Conservation (phyloP, 208 protist genomes). For the Crithidia mellificae region DNA sequence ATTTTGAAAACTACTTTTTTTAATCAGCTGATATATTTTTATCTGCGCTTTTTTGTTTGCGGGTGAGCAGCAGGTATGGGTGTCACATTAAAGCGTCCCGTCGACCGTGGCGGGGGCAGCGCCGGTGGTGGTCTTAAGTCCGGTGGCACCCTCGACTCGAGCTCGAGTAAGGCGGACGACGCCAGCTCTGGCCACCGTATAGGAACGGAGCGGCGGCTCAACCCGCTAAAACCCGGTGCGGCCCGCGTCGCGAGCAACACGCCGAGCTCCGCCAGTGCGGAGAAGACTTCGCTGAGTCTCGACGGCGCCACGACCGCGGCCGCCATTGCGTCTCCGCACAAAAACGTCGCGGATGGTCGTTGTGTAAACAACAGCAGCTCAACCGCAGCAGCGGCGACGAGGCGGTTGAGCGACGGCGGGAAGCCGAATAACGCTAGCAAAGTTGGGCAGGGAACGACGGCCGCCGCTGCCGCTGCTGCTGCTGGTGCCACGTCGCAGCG, state of each 20-base stretch:
- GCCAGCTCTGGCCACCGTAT: neutral
- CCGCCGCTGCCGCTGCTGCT: no score
- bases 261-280: slow-evolving; percentile 5
- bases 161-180: slow-evolving; percentile 7
- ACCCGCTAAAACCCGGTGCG: neutral
- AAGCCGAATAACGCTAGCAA: no score
- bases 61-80: slow-evolving; percentile 10
- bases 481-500: neutral
- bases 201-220: neutral
- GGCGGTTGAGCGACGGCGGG: no score
- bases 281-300: neutral
- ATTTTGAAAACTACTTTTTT: neutral
- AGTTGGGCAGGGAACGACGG: no score
- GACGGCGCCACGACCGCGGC: neutral
- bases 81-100: slow-evolving; percentile 10
- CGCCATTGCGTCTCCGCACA: neutral
- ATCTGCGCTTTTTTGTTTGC: neutral
- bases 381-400: no score
- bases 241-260: neutral
- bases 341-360: neutral
- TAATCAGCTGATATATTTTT: no score
- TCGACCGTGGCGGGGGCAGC: neutral
- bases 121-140: neutral
- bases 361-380: no score
- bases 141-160: neutral